Conservation (phyloP, 441 rosid genomes). For the Gossypium davidsonii region DNA sequence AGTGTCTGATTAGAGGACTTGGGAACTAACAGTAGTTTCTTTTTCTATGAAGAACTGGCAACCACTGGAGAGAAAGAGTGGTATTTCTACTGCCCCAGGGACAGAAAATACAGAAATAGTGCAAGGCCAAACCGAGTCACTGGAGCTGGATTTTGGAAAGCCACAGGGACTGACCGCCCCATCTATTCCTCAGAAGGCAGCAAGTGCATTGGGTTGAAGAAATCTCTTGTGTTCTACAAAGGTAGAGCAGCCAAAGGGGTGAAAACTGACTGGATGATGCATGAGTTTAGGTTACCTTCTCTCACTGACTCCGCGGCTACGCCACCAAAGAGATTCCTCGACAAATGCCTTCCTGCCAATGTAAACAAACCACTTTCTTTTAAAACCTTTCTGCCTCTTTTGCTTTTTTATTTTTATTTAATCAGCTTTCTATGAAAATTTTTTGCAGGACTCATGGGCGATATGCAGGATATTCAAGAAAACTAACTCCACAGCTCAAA, state of each 20-base stretch:
- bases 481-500: slow-evolving; percentile 58
- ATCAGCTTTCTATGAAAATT: not conserved
- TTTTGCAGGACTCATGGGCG: slow-evolving; percentile 81
- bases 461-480: slow-evolving; percentile 88
- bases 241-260: slow-evolving; percentile 86
- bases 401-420: not conserved
- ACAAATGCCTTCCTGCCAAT: slow-evolving; percentile 57
- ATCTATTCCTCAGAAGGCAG: slow-evolving; percentile 74
- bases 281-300: slow-evolving; percentile 87
- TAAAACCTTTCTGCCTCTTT: not conserved
- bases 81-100: slow-evolving; percentile 81
- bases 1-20: not conserved
- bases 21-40: not conserved
- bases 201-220: slow-evolving; percentile 82
- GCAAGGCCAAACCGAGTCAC: slow-evolving; percentile 77
- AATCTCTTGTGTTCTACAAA: slow-evolving; percentile 74
- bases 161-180: slow-evolving; percentile 82
- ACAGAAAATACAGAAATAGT: slow-evolving; percentile 78
- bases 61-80: slow-evolving; percentile 69
- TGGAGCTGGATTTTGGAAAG: slow-evolving; percentile 84
- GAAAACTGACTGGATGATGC: slow-evolving; percentile 99
- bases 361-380: slow-evolving; percentile 28
- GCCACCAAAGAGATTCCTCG: slow-evolving; percentile 44
- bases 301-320: slow-evolving; percentile 32
- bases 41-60: slow-evolving; percentile 42